Evolutionary conservation across 2,329 filamentous ascomycete species (phyloP).

Genomic region (Aspergillus ibericus): DNA sequence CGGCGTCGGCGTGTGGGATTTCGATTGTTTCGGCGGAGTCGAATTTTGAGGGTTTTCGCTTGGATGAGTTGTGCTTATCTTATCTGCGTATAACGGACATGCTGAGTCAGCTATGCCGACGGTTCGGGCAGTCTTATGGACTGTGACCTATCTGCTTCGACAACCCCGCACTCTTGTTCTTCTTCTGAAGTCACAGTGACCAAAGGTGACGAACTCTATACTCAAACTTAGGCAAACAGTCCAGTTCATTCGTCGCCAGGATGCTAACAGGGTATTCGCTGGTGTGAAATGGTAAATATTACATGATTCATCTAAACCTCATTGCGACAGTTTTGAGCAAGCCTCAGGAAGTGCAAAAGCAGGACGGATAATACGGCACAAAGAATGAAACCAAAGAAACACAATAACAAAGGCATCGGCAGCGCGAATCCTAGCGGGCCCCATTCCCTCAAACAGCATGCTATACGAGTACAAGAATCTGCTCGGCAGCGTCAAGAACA

Average conservation of each 20-base stretch:
- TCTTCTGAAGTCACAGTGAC: not conserved
- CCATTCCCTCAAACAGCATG: constrained; percentile 10
- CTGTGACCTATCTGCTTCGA: too few relatives aligned
- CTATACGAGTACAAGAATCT: constrained; percentile 24
- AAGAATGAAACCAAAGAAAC: constrained; percentile 2
- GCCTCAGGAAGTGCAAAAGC: constrained; percentile 2
- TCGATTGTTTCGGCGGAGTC: constrained; percentile 32
- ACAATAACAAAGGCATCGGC: not conserved
- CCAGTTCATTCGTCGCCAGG: constrained; percentile 20
- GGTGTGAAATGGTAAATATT: constrained; percentile 12
- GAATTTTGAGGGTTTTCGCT: constrained; percentile 51
- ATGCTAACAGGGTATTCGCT: constrained; percentile 22
- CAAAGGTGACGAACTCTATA: not conserved
- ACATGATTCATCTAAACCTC: constrained; percentile 13
- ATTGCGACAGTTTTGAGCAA: not conserved
- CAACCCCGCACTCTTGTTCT: too few relatives aligned
- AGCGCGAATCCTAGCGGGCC: constrained; percentile 6
- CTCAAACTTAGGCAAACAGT: not conserved
- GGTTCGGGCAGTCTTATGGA: not conserved
- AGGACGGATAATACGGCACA: not conserved
- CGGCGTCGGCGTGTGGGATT: constrained; percentile 41
- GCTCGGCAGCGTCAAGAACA: constrained; percentile 16
- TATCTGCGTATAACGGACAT: constrained; percentile 35
- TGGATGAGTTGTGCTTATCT: constrained; percentile 47
- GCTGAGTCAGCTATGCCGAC: constrained; percentile 34